phyloP scores from a whole-genome alignment of 2,329 filamentous ascomycete genomes.

The Penicillium sp. region DNA sequence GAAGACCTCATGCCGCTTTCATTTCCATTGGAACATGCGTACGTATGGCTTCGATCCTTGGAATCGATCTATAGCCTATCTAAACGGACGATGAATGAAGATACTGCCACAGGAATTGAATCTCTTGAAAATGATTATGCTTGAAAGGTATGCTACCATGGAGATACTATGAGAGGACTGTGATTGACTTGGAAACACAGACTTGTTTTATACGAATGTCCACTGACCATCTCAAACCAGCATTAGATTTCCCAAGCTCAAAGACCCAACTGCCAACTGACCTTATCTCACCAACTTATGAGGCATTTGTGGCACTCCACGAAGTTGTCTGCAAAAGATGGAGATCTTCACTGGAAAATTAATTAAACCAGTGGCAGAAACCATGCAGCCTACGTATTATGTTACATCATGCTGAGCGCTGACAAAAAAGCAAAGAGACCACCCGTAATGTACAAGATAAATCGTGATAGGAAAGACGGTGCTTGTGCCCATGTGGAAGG shows the following conservation, averaged over 20 bases:
- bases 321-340: neutral
- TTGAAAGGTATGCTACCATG: neutral
- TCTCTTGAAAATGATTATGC: constrained; percentile 1
- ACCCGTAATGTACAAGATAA: neutral
- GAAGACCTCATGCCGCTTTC: constrained; percentile 1
- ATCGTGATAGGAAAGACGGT: neutral
- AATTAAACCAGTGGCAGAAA: neutral
- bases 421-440: neutral
- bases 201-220: neutral
- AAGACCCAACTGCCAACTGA: neutral
- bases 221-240: neutral
- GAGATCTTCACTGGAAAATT: neutral
- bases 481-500: neutral
- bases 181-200: neutral
- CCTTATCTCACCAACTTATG: neutral
- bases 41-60: neutral
- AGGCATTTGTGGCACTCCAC: neutral
- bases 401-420: neutral
- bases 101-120: no score
- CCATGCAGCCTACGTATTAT: neutral
- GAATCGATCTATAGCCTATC: neutral
- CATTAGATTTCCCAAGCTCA: neutral
- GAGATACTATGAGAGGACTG: neutral
- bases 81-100: no score
- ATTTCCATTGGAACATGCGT: constrained; percentile 1